phyloP scores from a whole-genome alignment of 352 stramenopile genomes.

The Phytopythium litorale region DNA sequence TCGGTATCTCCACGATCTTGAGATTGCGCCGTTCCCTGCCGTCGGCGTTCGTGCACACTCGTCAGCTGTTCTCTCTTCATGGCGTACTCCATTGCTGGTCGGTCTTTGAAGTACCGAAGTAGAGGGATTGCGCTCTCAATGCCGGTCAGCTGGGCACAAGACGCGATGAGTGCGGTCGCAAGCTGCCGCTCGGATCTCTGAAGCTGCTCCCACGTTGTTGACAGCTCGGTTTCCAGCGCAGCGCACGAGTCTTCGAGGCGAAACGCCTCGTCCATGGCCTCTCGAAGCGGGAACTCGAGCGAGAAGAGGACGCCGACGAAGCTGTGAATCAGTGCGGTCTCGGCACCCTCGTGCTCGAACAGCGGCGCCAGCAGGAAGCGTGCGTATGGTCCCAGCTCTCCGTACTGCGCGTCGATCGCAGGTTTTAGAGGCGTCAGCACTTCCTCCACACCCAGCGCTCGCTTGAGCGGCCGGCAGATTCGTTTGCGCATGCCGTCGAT shows the following conservation, averaged over 20 bases:
- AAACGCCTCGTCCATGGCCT: conserved; percentile 29
- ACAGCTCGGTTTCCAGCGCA: conserved; percentile 28
- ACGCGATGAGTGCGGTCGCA: neutral
- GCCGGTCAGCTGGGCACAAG: too few species aligned
- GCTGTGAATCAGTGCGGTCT: conserved; percentile 40
- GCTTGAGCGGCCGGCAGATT: conserved; percentile 12
- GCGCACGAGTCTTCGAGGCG: conserved; percentile 37
- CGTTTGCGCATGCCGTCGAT: conserved; percentile 59
- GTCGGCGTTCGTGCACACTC: neutral
- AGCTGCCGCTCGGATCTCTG: neutral
- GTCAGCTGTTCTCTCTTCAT: conserved; percentile 4
- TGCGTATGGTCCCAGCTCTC: conserved; percentile 47
- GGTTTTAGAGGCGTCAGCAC: neutral
- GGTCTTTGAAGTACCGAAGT: conserved; percentile 8
- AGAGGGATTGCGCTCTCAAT: neutral
- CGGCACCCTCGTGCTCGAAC: conserved; percentile 40
- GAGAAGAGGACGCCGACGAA: conserved; percentile 64
- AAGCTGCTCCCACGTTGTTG: conserved; percentile 10
- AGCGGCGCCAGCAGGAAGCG: conserved; percentile 42
- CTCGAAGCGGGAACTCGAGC: conserved; percentile 30
- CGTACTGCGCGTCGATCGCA: conserved; percentile 7
- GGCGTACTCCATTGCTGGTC: conserved; percentile 1
- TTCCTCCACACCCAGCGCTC: neutral
- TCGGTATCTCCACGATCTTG: neutral
- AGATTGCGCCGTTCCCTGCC: neutral